Evolutionary conservation across 2,329 filamentous ascomycete genomes (phyloP).

Genomic region (Cyanodermella asteris): DNA sequence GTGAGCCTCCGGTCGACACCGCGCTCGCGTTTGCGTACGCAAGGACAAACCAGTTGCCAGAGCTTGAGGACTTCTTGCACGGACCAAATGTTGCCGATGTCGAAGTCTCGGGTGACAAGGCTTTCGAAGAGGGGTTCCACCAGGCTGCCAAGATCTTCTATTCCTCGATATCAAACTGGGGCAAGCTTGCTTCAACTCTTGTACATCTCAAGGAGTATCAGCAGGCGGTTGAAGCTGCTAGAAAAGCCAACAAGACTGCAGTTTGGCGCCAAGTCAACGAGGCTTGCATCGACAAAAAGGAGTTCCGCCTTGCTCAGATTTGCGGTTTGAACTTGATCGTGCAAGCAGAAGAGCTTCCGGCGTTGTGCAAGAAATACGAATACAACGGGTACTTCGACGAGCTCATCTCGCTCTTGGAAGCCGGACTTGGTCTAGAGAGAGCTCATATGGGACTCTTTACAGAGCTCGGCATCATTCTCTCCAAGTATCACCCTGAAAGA

Average conservation of each 20-base stretch:
- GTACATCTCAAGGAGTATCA: slow-evolving; percentile 97
- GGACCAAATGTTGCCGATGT: slow-evolving; percentile 87
- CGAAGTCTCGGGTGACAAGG: slow-evolving; percentile 94
- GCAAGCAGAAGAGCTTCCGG: slow-evolving; percentile 83
- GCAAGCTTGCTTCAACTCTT: slow-evolving; percentile 88
- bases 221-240: slow-evolving; percentile 86
- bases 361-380: slow-evolving; percentile 92
- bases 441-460: slow-evolving; percentile 98
- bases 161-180: slow-evolving; percentile 97
- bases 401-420: slow-evolving; percentile 81
- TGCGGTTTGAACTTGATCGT: slow-evolving; percentile 96
- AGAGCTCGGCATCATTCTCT: slow-evolving; percentile 70
- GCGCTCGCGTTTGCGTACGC: slow-evolving; percentile 85
- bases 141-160: slow-evolving; percentile 98
- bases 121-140: slow-evolving; percentile 80
- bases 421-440: slow-evolving; percentile 77
- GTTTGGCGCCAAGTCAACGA: slow-evolving; percentile 98
- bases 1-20: slow-evolving; percentile 84
- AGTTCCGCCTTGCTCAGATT: slow-evolving; percentile 95
- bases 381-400: slow-evolving; percentile 95
- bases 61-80: slow-evolving; percentile 90
- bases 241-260: slow-evolving; percentile 97
- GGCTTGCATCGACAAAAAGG: slow-evolving; percentile 90
- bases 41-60: slow-evolving; percentile 69
- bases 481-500: slow-evolving; percentile 84